A percentile compares a stretch with the other conserved stretches of the same genome.
Evolutionary conservation across 2,329 filamentous ascomycete species (phyloP).

Genomic region (Pseudopithomyces maydicus): DNA sequence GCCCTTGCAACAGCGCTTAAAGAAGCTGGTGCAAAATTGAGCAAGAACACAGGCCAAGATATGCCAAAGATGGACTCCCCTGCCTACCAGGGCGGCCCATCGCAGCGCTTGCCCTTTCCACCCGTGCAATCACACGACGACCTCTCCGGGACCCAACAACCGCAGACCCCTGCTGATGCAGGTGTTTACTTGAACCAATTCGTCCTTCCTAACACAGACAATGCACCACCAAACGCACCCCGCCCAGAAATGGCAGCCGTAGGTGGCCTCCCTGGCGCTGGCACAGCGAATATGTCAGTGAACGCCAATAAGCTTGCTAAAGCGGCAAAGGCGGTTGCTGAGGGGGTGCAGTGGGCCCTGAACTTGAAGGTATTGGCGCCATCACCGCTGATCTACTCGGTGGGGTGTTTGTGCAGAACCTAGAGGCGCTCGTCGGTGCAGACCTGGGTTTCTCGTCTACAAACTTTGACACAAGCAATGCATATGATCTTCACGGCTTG

Average conservation of each 20-base stretch:
- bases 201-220: slow-evolving; percentile 42
- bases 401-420: slow-evolving; percentile 41
- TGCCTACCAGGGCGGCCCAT: slow-evolving; percentile 25
- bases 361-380: slow-evolving; percentile 42
- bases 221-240: slow-evolving; percentile 36
- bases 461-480: slow-evolving; percentile 25
- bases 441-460: slow-evolving; percentile 31
- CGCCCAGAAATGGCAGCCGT: slow-evolving; percentile 43
- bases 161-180: slow-evolving; percentile 40
- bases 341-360: slow-evolving; percentile 37
- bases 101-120: slow-evolving; percentile 23
- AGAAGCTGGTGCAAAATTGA: slow-evolving; percentile 41
- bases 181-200: slow-evolving; percentile 43
- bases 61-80: slow-evolving; percentile 32
- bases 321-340: slow-evolving; percentile 41
- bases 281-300: slow-evolving; percentile 36
- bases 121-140: slow-evolving; percentile 28
- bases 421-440: slow-evolving; percentile 42
- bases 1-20: slow-evolving; percentile 43
- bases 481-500: slow-evolving; percentile 30
- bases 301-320: slow-evolving; percentile 38
- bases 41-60: slow-evolving; percentile 27
- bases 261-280: slow-evolving; percentile 37
- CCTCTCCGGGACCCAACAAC: slow-evolving; percentile 22
- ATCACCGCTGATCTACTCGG: slow-evolving; percentile 40